These are phyloP conservation scores for Pezicula neosporulosa DNA, from an alignment of 2,329 filamentous ascomycete species.

Conservation along the genomic window DNA sequence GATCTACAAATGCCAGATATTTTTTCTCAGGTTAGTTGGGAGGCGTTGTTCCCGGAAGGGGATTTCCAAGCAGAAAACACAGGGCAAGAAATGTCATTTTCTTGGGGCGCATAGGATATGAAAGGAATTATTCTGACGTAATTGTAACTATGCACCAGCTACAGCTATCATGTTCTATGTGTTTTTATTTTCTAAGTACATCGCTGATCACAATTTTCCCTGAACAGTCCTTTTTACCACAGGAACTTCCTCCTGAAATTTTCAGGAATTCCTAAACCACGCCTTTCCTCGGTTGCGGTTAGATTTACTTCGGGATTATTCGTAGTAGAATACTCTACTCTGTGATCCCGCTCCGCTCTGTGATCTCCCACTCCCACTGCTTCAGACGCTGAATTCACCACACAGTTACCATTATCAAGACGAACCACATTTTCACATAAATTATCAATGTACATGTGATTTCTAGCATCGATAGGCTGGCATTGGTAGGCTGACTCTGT, in stretches of 20 bases:
- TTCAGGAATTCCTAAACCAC: background rate
- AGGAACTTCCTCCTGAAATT: background rate
- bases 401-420: background rate
- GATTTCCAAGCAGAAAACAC: background rate
- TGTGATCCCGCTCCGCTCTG: background rate
- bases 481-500: background rate
- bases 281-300: background rate
- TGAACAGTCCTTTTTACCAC: background rate
- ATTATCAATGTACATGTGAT: background rate
- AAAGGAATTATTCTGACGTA: background rate
- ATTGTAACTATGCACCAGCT: background rate
- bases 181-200: background rate
- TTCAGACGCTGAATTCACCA: background rate
- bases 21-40: background rate
- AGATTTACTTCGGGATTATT: background rate
- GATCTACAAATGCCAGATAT: background rate
- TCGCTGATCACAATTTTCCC: background rate
- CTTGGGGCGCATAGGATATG: background rate
- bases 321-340: background rate
- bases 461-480: background rate
- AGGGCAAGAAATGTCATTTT: background rate
- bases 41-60: background rate
- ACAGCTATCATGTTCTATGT: background rate
- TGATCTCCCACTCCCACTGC: background rate
- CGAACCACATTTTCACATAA: background rate